Evolutionary conservation across 1,284 basidiomycete genomes (phyloP), one percentile per base, ranked within the genome.

Genomic region (Ustilago esculenta): DNA sequence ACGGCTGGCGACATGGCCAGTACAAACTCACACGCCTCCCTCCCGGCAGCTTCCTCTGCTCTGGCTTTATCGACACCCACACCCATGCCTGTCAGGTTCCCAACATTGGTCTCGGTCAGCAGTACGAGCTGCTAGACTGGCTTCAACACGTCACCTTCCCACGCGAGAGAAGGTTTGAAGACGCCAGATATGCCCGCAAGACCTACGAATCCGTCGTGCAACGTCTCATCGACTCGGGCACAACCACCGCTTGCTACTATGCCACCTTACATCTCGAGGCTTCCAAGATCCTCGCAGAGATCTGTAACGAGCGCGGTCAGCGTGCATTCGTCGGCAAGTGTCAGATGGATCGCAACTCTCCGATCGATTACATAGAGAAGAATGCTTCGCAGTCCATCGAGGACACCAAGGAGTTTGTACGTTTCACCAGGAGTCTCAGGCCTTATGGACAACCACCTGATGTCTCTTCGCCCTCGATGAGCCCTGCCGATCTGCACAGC

Each of bases 211-310:
- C 86, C 12, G 90, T 93, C 24, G 90, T 97, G 20, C 85, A 87
- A 54, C 86, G 91, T 15, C 86, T 89, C 20, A 86, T 98, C 37
- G 86, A 90, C 67, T 53, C 47, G 17, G 65, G 42, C 17, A 96
- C 93, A 0, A 95, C 94, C 0, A 96, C 93, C 0, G 92, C 90
- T 71, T 95, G 92, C 82, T 96, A 96, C 83, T 97, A 92, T 81
- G 91, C 88, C 11, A 90, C 89, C 0, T 82, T 95, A 5, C 92
- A 98, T 82, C 83, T 90, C 17, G 89, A 91, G 60, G 87, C 90
- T 0, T 92, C 91, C 9, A 91, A 90, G 82, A 84, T 87, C 30
- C 87, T 98, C 1, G 93, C 92, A 2, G 87, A 92, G 42, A 87
- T 91, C 23, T 87, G 91, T 35, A 86, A 89, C 71, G 80, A 83